Percentiles rank a stretch among this genome's conserved stretches.
These are phyloP conservation scores for Alternaria hordeiaustralica DNA, from an alignment of 2,329 filamentous ascomycete genomes.

Conservation along the genomic window DNA sequence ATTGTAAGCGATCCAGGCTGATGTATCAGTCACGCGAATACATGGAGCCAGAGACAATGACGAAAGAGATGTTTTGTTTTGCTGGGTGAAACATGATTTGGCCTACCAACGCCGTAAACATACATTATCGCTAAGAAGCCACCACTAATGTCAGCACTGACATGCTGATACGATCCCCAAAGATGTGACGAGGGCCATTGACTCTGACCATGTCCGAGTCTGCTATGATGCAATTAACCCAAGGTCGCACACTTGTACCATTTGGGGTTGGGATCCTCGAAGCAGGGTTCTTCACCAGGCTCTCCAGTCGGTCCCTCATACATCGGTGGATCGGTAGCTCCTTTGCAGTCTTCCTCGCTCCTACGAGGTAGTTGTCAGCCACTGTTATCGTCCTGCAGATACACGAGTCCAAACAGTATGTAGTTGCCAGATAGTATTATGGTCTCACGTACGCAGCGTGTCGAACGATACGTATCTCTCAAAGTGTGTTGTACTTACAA, in stretches of 20 bases:
- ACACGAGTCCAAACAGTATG: not conserved
- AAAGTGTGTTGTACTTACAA: not conserved
- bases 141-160: no score
- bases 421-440: not conserved
- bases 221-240: not conserved
- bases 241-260: slow-evolving; percentile 19
- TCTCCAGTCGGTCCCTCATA: slow-evolving; percentile 11
- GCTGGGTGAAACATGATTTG: not conserved
- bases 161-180: not conserved
- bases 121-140: no score
- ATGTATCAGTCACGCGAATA: not conserved
- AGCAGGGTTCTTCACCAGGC: slow-evolving; percentile 11
- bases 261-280: slow-evolving; percentile 16
- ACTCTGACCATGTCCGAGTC: not conserved
- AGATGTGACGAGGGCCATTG: fast-evolving
- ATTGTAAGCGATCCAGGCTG: not conserved
- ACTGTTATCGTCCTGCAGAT: not conserved
- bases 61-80: not conserved
- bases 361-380: not conserved
- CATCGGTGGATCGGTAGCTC: not conserved
- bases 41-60: not conserved
- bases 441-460: no score
- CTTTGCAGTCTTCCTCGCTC: slow-evolving; percentile 8
- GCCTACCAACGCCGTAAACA: not conserved
- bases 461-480: not conserved